Conservation (phyloP, 23 red algal genomes). For the Gracilaria vermiculophylla region DNA sequence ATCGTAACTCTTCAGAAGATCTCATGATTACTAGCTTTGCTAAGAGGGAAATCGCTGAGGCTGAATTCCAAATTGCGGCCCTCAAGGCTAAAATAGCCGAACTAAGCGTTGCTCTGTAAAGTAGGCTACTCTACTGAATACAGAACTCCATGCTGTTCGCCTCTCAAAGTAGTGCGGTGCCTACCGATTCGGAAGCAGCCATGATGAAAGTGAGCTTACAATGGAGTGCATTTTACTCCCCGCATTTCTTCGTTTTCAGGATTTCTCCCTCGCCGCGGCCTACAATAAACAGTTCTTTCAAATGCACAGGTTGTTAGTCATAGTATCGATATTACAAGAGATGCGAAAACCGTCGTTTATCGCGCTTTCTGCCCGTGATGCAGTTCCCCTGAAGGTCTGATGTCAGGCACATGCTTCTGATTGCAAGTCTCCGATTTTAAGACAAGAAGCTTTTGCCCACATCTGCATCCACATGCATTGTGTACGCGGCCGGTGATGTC, state of each 20-base stretch:
- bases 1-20: background rate
- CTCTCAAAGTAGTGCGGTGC: no score
- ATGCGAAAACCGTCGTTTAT: background rate
- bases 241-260: no score
- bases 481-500: background rate
- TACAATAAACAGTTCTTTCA: conserved; percentile 16
- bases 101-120: conserved; percentile 15
- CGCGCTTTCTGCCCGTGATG: background rate
- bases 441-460: no score
- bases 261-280: background rate
- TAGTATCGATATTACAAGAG: background rate
- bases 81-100: conserved; percentile 56
- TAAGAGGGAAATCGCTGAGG: conserved; percentile 47
- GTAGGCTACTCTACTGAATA: no score
- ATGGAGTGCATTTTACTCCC: no score
- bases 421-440: no score
- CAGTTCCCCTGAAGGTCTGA: no score
- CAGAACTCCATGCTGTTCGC: no score
- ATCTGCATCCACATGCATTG: background rate
- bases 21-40: conserved; percentile 23
- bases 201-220: no score
- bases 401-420: no score
- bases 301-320: background rate
- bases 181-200: no score
- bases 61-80: conserved; percentile 35